Percentiles rank a stretch among this genome's conserved stretches.
phyloP scores from a whole-genome alignment of 1,284 basidiomycete genomes.

The Puccinia coronata region DNA sequence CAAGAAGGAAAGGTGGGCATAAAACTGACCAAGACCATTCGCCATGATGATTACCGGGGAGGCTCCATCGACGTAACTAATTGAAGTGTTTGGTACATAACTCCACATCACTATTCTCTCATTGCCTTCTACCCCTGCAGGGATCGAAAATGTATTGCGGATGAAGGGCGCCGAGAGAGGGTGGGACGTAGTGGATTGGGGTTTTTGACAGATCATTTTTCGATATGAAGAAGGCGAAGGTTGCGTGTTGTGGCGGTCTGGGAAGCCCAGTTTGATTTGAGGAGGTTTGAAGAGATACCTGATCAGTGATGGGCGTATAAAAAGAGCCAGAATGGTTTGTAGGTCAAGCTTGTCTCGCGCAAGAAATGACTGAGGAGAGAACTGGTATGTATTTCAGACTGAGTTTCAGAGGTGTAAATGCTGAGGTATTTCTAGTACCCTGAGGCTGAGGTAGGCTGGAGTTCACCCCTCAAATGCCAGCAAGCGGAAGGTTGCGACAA shows the following conservation, averaged over 20 bases:
- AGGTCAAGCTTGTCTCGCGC: not conserved
- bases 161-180: slow-evolving; percentile 5
- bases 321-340: not conserved
- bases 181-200: not conserved
- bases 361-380: not conserved
- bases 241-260: too few species aligned
- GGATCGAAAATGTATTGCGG: slow-evolving; percentile 28
- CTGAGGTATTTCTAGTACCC: not conserved
- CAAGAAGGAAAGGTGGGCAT: not conserved
- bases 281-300: not conserved
- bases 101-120: slow-evolving; percentile 39
- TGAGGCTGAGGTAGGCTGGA: too few species aligned
- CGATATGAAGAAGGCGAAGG: not conserved
- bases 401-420: not conserved
- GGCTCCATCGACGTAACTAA: not conserved
- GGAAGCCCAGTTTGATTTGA: not conserved
- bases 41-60: slow-evolving; percentile 36
- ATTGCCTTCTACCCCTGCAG: slow-evolving; percentile 20
- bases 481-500: too few species aligned
- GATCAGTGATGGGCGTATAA: not conserved
- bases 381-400: not conserved
- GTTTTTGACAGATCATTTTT: slow-evolving; percentile 1
- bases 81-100: slow-evolving; percentile 1
- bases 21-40: slow-evolving; percentile 33
- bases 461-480: not conserved